Evolutionary conservation across 345 rosid genomes (phyloP).

Genomic region (Syzygium aqueum): DNA sequence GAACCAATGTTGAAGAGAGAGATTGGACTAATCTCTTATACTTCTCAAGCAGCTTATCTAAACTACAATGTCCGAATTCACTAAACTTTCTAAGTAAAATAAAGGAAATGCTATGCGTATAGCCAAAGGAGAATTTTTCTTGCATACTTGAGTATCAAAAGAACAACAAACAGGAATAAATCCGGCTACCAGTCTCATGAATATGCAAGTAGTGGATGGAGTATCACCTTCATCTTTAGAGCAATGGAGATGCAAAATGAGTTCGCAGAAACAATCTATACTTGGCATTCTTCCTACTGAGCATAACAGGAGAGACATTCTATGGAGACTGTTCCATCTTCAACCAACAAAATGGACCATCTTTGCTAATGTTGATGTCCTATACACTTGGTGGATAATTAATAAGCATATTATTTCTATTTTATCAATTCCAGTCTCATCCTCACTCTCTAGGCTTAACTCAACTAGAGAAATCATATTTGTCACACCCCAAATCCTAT

Average conservation of each 20-base stretch:
- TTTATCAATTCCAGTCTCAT: conserved; percentile 18
- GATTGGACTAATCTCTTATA: neutral
- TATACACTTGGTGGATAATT: neutral
- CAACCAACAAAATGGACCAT: neutral
- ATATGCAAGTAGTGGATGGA: neutral
- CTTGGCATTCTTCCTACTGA: neutral
- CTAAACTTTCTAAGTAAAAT: neutral
- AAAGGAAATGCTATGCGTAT: neutral
- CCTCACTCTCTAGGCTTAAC: conserved; percentile 13
- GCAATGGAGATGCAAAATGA: neutral
- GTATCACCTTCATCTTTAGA: neutral
- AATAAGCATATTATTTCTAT: neutral
- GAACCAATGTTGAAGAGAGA: neutral
- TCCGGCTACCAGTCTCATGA: neutral
- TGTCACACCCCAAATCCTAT: too few species aligned
- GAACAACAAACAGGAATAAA: neutral
- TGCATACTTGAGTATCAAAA: neutral
- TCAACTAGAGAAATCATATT: neutral
- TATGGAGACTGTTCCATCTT: neutral
- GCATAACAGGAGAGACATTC: neutral
- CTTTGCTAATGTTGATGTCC: neutral
- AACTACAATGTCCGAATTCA: neutral
- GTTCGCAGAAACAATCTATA: neutral
- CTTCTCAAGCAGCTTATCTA: neutral
- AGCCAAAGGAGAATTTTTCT: neutral